phyloP scores from a whole-genome alignment of 1,284 basidiomycete species.

The Phylloboletellus chloephorus region DNA sequence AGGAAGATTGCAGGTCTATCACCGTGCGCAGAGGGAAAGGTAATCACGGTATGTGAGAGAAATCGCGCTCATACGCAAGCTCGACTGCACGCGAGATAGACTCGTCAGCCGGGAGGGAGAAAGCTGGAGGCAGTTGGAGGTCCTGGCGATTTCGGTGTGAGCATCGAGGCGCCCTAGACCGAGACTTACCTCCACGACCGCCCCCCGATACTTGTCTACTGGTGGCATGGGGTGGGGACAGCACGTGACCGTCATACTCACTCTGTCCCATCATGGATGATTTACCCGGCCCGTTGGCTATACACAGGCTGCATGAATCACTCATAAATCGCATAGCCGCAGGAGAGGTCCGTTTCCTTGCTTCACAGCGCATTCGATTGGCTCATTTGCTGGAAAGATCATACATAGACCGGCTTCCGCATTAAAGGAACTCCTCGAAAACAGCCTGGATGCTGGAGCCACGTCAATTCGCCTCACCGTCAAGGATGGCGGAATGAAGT shows the following conservation, averaged over 20 bases:
- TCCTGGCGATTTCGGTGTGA: slow-evolving; percentile 47
- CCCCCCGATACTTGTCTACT: slow-evolving; percentile 68
- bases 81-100: slow-evolving; percentile 72
- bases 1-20: slow-evolving; percentile 9
- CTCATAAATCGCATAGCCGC: slow-evolving; percentile 79
- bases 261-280: too few relatives aligned
- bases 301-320: slow-evolving; percentile 65
- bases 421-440: slow-evolving; percentile 95
- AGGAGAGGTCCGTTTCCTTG: slow-evolving; percentile 54
- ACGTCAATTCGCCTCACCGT: slow-evolving; percentile 84
- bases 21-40: too few relatives aligned
- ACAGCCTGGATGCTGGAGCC: slow-evolving; percentile 88
- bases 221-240: slow-evolving; percentile 15
- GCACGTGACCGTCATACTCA: too few relatives aligned
- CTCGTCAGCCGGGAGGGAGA: slow-evolving; percentile 71
- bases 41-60: slow-evolving; percentile 82
- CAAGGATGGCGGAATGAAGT: slow-evolving; percentile 94
- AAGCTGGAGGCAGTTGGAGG: slow-evolving; percentile 83
- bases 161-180: slow-evolving; percentile 2
- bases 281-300: slow-evolving; percentile 43
- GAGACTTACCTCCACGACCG: slow-evolving; percentile 68
- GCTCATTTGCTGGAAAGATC: slow-evolving; percentile 54
- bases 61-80: slow-evolving; percentile 85
- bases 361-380: not conserved
- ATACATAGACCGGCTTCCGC: slow-evolving; percentile 96